phyloP scores from a whole-genome alignment of 108 stramenopile species.

The Fistulifera solaris region DNA sequence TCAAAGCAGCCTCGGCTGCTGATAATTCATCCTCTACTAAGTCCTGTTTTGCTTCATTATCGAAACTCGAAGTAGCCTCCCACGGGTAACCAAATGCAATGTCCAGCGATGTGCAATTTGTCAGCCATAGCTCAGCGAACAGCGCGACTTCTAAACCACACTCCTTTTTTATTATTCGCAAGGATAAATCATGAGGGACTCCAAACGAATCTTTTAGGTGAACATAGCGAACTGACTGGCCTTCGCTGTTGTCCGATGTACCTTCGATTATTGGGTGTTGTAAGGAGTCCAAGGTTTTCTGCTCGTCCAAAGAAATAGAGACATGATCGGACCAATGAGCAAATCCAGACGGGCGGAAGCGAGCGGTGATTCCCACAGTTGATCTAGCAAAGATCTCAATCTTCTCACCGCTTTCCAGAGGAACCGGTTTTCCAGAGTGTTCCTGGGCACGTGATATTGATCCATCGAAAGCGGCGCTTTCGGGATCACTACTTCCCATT shows the following conservation, averaged over 20 bases:
- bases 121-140: slow-evolving; percentile 59
- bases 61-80: neutral
- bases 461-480: slow-evolving; percentile 9
- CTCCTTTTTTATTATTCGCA: slow-evolving; percentile 39
- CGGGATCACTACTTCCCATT: slow-evolving; percentile 15
- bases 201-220: slow-evolving; percentile 34
- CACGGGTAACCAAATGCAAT: slow-evolving; percentile 33
- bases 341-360: neutral
- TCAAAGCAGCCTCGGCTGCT: slow-evolving; percentile 57
- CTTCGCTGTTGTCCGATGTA: too few species aligned
- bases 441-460: neutral
- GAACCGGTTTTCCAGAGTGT: neutral
- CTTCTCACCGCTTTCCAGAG: slow-evolving; percentile 24
- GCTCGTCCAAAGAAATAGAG: neutral
- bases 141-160: slow-evolving; percentile 38
- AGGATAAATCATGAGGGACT: slow-evolving; percentile 38
- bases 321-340: neutral
- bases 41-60: slow-evolving; percentile 7
- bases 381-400: slow-evolving; percentile 25
- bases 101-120: slow-evolving; percentile 47
- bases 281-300: slow-evolving; percentile 11
- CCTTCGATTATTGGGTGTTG: too few species aligned
- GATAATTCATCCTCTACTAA: neutral
- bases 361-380: neutral
- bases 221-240: slow-evolving; percentile 13